A percentile compares a stretch with the other conserved stretches of the same genome.
phyloP scores from a whole-genome alignment of 345 rosid species.

The Erucastrum elatum region DNA sequence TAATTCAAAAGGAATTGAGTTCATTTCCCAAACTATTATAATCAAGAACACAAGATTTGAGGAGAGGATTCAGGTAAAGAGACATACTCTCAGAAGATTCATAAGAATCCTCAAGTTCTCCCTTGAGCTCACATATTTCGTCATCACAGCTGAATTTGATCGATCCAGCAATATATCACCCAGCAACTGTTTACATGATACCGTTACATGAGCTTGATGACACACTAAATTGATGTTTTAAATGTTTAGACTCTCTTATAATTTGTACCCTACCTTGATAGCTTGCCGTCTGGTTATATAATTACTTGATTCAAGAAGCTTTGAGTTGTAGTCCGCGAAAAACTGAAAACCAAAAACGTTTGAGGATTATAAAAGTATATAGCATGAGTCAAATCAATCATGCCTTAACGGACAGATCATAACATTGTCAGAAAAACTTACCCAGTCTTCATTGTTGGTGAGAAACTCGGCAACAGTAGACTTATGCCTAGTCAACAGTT shows the following conservation, averaged over 20 bases:
- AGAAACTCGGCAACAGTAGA: constrained; percentile 98
- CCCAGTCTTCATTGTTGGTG: constrained; percentile 93
- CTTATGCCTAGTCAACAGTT: constrained; percentile 94
- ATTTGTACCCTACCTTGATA: constrained; percentile 59
- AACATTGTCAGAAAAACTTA: constrained; percentile 30
- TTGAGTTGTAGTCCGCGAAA: constrained; percentile 79
- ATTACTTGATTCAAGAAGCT: constrained; percentile 90
- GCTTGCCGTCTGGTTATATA: constrained; percentile 97
- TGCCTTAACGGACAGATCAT: not conserved
- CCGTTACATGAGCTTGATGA: not conserved
- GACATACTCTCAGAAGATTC: constrained; percentile 87
- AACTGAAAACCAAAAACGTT: constrained; percentile 55
- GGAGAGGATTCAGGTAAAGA: constrained; percentile 2
- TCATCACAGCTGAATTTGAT: constrained; percentile 82
- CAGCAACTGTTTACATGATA: constrained; percentile 55
- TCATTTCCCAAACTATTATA: constrained; percentile 10
- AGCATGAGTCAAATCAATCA: not conserved
- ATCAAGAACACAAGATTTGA: constrained; percentile 4
- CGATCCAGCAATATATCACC: constrained; percentile 91
- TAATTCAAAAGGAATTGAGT: constrained; percentile 1
- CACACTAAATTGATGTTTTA: not conserved
- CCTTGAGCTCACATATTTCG: constrained; percentile 85
- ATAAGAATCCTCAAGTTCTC: constrained; percentile 90
- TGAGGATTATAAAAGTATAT: constrained; percentile 5
- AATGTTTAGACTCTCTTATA: not conserved